Evolutionary conservation across 192 early-diverging fungal genomes (phyloP), one percentile per base, ranked within the genome.

Genomic region (Podila epicladia): DNA sequence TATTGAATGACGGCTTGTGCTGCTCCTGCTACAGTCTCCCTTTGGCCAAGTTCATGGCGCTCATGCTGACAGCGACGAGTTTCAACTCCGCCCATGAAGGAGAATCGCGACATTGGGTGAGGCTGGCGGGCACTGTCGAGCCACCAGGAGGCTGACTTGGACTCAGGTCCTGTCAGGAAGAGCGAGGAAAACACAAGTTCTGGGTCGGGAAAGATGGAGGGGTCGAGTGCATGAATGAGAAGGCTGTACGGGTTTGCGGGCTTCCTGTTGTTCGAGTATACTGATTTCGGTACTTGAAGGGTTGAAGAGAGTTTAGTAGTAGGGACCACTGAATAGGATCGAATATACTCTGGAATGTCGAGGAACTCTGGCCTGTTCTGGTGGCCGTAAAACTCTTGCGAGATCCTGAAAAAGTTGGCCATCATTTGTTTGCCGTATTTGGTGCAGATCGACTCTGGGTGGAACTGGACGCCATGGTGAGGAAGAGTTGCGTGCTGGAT

Each of bases 401-500:
- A 87, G 62, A 92, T 64, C 6, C 58, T 41, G 37, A 74, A 75
- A 84, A 99, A 97, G 82, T 98, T 99, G 11, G 65, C 31, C 35
- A 97, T 73, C 71, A 98, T 87, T 4, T 62, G 78, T 28, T 65
- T 60, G 1, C 97, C 97, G 69, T 89, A 84, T 65, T 95, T 91
- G 0, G 96, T 93, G 64, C 94, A 95, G 19, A 99, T 92, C 3
- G 95, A 97, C 82, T 99, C 97, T 9, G 97, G 97, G 71, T 99
- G 97, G 76, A 98, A 98, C 70, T 99, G 97, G 48, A 99, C 94
- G 12, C 95, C 94, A 84, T 91, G 95, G 12, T 97, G 80, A 33
- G 95, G 95, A 22, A 86, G 75, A 1, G 51, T 64, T 22, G 62
- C 82, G 83, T 97, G 96, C 60, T 88, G 75, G 38, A 99, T 75